These are phyloP conservation scores for Monosporascus sp. DNA, from an alignment of 2,329 filamentous ascomycete species.

Conservation along the genomic window DNA sequence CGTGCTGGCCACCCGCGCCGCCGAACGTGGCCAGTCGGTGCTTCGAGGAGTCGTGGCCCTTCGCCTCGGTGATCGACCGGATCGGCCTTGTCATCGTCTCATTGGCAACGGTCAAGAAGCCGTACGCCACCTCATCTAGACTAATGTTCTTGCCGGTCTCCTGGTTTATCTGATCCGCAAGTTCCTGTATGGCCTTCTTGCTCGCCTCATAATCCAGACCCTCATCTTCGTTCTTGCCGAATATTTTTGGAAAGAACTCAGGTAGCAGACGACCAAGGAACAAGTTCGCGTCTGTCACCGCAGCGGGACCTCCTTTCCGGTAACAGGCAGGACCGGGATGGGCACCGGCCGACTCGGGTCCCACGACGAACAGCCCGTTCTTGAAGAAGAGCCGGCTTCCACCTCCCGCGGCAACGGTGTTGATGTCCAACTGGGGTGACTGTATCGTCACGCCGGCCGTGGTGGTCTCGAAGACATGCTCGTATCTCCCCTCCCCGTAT, in stretches of 20 bases:
- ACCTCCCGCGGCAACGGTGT: slow-evolving; percentile 88
- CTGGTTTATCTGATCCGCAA: slow-evolving; percentile 71
- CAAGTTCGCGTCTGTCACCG: slow-evolving; percentile 90
- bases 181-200: slow-evolving; percentile 66
- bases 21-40: slow-evolving; percentile 91
- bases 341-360: slow-evolving; percentile 82
- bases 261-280: slow-evolving; percentile 79
- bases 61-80: slow-evolving; percentile 83
- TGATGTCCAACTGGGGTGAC: slow-evolving; percentile 88
- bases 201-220: slow-evolving; percentile 73
- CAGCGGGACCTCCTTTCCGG: slow-evolving; percentile 80
- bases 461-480: slow-evolving; percentile 91
- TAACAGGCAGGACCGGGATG: slow-evolving; percentile 90
- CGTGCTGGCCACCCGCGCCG: slow-evolving; percentile 86
- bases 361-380: slow-evolving; percentile 86
- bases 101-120: slow-evolving; percentile 85
- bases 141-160: slow-evolving; percentile 69
- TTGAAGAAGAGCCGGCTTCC: slow-evolving; percentile 80
- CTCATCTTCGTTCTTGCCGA: slow-evolving; percentile 82
- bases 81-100: slow-evolving; percentile 91
- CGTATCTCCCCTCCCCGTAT: slow-evolving; percentile 79
- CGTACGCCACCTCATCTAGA: slow-evolving; percentile 80
- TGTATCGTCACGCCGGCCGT: slow-evolving; percentile 93
- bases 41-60: slow-evolving; percentile 84
- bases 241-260: slow-evolving; percentile 93